Evolutionary conservation across 768 basidiomycete species (phyloP).

Genomic region (Trametes gibbosa): DNA sequence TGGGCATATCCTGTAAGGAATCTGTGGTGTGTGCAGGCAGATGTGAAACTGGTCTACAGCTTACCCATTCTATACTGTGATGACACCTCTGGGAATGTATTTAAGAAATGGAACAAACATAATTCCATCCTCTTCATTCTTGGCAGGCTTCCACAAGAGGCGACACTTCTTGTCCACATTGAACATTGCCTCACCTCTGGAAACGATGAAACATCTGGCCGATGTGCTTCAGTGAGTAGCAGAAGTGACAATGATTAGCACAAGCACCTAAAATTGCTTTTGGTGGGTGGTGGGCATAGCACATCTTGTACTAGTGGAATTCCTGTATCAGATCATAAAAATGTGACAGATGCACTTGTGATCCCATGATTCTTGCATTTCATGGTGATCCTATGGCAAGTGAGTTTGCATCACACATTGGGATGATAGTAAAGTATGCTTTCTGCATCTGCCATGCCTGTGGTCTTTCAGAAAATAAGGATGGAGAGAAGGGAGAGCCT

Average conservation of each 20-base stretch:
- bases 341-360: neutral
- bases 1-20: too few relatives aligned
- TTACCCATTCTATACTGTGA: constrained; percentile 38
- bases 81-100: constrained; percentile 43
- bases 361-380: constrained; percentile 1
- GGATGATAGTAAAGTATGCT: constrained; percentile 34
- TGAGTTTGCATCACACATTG: constrained; percentile 44
- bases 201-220: constrained; percentile 38
- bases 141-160: constrained; percentile 34
- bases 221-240: constrained; percentile 31
- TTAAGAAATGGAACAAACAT: constrained; percentile 48
- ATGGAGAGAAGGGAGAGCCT: neutral
- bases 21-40: too few relatives aligned
- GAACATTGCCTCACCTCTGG: constrained; percentile 38
- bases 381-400: constrained; percentile 44
- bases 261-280: neutral
- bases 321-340: constrained; percentile 1
- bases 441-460: constrained; percentile 37
- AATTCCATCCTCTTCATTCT: constrained; percentile 37
- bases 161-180: constrained; percentile 41
- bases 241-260: neutral
- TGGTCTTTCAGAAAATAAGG: too few relatives aligned
- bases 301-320: neutral
- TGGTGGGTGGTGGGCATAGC: neutral
- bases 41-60: too few relatives aligned